These are phyloP conservation scores for Podila clonocystis DNA, from an alignment of 192 early-diverging fungal species.

Conservation along the genomic window DNA sequence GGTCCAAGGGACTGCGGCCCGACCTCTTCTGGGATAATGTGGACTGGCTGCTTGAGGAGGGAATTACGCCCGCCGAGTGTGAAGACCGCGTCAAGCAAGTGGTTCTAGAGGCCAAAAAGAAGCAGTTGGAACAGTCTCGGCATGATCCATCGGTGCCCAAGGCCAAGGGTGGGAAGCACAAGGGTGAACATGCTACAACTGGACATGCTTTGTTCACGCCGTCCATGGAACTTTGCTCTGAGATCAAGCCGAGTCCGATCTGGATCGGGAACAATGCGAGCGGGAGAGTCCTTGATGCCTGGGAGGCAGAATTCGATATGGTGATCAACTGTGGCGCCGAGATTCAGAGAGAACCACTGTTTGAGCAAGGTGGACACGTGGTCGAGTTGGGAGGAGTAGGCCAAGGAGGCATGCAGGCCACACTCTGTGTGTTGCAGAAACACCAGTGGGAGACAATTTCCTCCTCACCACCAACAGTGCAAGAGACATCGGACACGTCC, in stretches of 20 bases:
- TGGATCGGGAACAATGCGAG: conserved; percentile 53
- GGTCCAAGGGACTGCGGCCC: conserved; percentile 64
- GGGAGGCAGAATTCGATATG: conserved; percentile 70
- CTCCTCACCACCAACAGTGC: not conserved
- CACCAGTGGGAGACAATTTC: conserved; percentile 10
- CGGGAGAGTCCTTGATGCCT: conserved; percentile 31
- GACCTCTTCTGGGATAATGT: conserved; percentile 47
- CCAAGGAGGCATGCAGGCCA: conserved; percentile 16
- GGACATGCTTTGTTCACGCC: conserved; percentile 20
- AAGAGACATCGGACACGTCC: not conserved
- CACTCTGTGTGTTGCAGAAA: conserved; percentile 23
- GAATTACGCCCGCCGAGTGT: conserved; percentile 27
- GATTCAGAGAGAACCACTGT: conserved; percentile 26
- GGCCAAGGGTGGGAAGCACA: conserved; percentile 65
- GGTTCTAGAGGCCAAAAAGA: conserved; percentile 24
- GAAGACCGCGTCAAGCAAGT: conserved; percentile 24
- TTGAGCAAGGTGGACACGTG: conserved; percentile 12
- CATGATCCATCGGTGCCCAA: conserved; percentile 58
- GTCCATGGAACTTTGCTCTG: conserved; percentile 46
- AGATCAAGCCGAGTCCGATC: conserved; percentile 37
- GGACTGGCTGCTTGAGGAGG: conserved; percentile 35
- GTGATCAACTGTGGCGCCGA: conserved; percentile 77
- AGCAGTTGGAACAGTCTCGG: conserved; percentile 1
- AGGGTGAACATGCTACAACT: conserved; percentile 30
- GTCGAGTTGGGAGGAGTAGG: conserved; percentile 14